Base-by-base conservation (phyloP, 2,329 filamentous ascomycete genomes). In the Pezizomycotina sp. region DNA sequence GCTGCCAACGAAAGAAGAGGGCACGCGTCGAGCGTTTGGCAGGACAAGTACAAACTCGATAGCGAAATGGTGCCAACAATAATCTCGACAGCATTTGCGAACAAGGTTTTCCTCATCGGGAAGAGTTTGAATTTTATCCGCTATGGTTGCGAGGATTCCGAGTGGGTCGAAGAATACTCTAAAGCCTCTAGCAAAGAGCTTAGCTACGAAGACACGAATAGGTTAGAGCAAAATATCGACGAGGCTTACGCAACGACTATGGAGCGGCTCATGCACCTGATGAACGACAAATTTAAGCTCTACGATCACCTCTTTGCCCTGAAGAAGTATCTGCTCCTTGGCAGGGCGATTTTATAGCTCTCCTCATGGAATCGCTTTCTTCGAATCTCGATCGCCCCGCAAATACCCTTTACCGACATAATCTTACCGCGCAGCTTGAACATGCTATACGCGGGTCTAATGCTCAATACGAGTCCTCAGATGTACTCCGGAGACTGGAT, bases 101-200 rank as follows among this genome's bases (percentile, higher is more conserved):
- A 89, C 49, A 93, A 93, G 54, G 81, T 98, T 4, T 95, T 95
- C 51, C 62, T 98, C 5, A 98, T 98, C 50, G 89, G 89, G 38
- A 98, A 98, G 57, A 92, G 84, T 3, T 67, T 98, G 36, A 98
- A 98, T 58, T 98, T 98, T 58, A 93, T 98, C 55, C 76, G 89
- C 15, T 84, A 93, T 57, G 86, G 83, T 48, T 98, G 89, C 55
- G 77, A 77, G 6, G 91, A 98, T 55, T 81, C 83, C 15, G 72
- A 76, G 20, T 98, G 89, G 89, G 89, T 98, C 2, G 84, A 93
- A 53, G 75, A 75, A 20, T 95, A 98, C 59, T 92, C 84, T 18
- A 92, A 91, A 54, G 77, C 75, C 31, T 79, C 84, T 1, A 92
- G 84, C 6, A 91, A 89, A 57, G 82, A 92, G 57, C 66, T 98